Evolutionary conservation across 176 grass and related monocot species (phyloP).

Genomic region (Paspalum notatum): DNA sequence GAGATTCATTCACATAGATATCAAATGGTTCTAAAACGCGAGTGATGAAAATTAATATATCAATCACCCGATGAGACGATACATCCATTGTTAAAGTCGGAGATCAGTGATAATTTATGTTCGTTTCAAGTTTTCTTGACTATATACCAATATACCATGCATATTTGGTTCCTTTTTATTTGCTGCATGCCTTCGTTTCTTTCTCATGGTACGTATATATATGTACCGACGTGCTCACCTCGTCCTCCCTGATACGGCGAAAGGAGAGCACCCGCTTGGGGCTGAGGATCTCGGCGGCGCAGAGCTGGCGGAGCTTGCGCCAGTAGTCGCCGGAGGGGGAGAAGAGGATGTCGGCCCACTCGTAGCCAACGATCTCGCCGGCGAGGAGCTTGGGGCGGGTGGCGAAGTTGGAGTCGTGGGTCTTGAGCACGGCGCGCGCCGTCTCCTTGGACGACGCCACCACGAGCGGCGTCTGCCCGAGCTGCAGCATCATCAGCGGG

Average conservation of each 20-base stretch:
- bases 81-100: too few relatives aligned
- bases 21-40: too few relatives aligned
- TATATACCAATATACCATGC: too few relatives aligned
- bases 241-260: constrained; percentile 49
- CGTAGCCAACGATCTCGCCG: constrained; percentile 51
- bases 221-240: too few relatives aligned
- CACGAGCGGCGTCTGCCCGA: constrained; percentile 43
- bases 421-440: constrained; percentile 53
- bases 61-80: too few relatives aligned
- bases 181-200: too few relatives aligned
- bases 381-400: constrained; percentile 54
- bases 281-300: constrained; percentile 50
- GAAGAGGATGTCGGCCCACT: constrained; percentile 60
- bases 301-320: constrained; percentile 60
- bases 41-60: too few relatives aligned
- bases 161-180: too few relatives aligned
- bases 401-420: constrained; percentile 59
- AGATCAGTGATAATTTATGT: too few relatives aligned
- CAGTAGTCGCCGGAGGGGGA: constrained; percentile 56
- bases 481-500: constrained; percentile 53
- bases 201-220: too few relatives aligned
- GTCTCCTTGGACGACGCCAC: constrained; percentile 50
- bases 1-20: too few relatives aligned
- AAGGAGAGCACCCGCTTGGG: constrained; percentile 52
- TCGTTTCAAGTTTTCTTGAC: too few relatives aligned